These are phyloP conservation scores for Pisolithus thermaeus DNA, from an alignment of 1,284 basidiomycete species.

Conservation along the genomic window DNA sequence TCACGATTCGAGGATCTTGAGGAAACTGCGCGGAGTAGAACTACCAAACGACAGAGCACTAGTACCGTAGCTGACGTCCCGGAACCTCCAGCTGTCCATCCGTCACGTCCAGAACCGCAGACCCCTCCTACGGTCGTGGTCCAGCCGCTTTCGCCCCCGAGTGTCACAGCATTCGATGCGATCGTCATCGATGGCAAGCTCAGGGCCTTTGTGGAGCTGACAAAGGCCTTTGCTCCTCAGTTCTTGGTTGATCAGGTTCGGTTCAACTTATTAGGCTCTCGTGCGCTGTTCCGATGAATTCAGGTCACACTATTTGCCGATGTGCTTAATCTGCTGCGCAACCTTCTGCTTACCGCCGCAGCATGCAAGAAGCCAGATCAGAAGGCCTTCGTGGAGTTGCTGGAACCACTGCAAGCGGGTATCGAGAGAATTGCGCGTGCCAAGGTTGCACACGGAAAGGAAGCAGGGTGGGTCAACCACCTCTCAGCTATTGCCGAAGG, in stretches of 20 bases:
- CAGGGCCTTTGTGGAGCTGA: conserved; percentile 68
- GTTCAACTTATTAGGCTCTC: conserved; percentile 11
- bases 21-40: conserved; percentile 39
- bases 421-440: conserved; percentile 74
- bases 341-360: conserved; percentile 64
- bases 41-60: conserved; percentile 20
- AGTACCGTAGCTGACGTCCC: conserved; percentile 26
- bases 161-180: conserved; percentile 72
- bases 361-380: conserved; percentile 78
- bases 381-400: conserved; percentile 52
- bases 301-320: conserved; percentile 69
- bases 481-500: conserved; percentile 81
- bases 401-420: conserved; percentile 69
- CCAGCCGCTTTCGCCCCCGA: conserved; percentile 45
- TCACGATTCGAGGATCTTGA: conserved; percentile 91
- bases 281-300: conserved; percentile 3
- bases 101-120: conserved; percentile 36
- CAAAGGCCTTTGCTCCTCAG: conserved; percentile 66
- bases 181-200: conserved; percentile 67
- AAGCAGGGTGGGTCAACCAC: conserved; percentile 81
- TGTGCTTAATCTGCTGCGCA: conserved; percentile 66
- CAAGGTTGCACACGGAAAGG: conserved; percentile 80
- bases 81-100: conserved; percentile 34
- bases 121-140: conserved; percentile 32
- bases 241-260: conserved; percentile 75